Base-by-base conservation (phyloP, 805 yeast species). In the Citeromyces nyonsensis region DNA sequence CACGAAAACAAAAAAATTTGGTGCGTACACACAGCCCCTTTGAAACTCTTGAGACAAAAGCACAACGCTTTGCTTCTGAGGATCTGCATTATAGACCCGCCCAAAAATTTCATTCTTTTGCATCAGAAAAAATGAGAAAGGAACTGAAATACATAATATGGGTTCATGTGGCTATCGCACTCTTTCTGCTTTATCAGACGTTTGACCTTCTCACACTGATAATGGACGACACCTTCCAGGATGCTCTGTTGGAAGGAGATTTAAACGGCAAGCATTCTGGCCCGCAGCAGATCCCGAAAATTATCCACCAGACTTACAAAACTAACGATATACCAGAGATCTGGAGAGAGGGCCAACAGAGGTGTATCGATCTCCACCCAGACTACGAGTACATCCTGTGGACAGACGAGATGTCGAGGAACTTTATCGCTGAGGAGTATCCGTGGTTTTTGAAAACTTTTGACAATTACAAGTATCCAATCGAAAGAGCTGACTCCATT, bases 231-330 rank as follows among this genome's bases (percentile, higher is more conserved):
- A 59, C 84, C 1, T 66, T 61, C 45, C 55, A 63, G 10, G 82
- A 78, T 45, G 81, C 79, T 1, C 56, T 82, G 15, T 48, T 69
- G 10, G 72, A 72, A 32, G 57, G 59, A 10, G 93, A 83, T 37
- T 47, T 81, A 31, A 70, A 74, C 41, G 76, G 76, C 2, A 54
- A 60, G 5, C 39, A 43, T 8, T 22, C 35, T 6, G 57, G 53
- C 24, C 72, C 73, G 7, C 65, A 64, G 37, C 49, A 78, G 26
- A 83, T 85, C 30, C 96, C 96, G 26, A 81, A 79, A 46, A 84
- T 85, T 49, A 84, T 86, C 35, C 96, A 86, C 49, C 96, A 86
- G 52, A 86, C 95, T 10, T 86, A 86, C 54, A 85, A 81, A 49
- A 79, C 82, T 13, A 64, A 59, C 10, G 66, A 74, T 13, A 69